A percentile compares a stretch with the other conserved stretches of the same genome.
These are phyloP conservation scores for Przewalskia tangutica DNA, from an alignment of 257 asterid genomes.

Conservation along the genomic window DNA sequence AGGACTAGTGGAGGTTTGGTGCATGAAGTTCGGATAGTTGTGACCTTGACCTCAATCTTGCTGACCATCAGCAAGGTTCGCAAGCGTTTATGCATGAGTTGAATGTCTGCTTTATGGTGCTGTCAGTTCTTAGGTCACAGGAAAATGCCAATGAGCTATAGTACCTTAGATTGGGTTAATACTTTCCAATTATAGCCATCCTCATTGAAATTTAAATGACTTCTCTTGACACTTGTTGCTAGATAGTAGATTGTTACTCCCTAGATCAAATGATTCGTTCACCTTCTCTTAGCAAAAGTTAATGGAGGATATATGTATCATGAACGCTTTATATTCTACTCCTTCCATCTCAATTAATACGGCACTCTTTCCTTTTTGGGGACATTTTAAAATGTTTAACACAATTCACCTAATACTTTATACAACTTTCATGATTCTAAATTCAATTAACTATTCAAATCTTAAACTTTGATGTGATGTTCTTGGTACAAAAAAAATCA, in stretches of 20 bases:
- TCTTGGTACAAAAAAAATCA: background rate
- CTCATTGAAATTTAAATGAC: background rate
- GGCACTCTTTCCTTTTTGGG: background rate
- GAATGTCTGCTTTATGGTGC: background rate
- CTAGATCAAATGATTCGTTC: background rate
- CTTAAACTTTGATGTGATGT: background rate
- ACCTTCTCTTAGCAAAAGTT: background rate
- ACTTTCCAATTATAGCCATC: background rate
- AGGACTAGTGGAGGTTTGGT: background rate
- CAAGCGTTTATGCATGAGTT: background rate
- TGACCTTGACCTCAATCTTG: background rate
- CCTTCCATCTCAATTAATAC: background rate
- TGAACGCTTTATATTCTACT: background rate
- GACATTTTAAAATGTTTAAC: background rate
- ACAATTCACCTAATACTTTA: background rate
- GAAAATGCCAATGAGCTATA: background rate
- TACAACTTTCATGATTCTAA: background rate
- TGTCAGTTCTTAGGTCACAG: background rate
- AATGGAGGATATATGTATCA: background rate
- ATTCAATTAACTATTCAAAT: background rate
- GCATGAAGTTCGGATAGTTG: background rate
- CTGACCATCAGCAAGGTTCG: background rate
- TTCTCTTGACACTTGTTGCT: background rate
- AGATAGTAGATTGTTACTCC: background rate
- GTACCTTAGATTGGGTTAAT: background rate